Evolutionary conservation across 177 flowering plant genomes (phyloP).

Genomic region (Tripterygium wilfordii): DNA sequence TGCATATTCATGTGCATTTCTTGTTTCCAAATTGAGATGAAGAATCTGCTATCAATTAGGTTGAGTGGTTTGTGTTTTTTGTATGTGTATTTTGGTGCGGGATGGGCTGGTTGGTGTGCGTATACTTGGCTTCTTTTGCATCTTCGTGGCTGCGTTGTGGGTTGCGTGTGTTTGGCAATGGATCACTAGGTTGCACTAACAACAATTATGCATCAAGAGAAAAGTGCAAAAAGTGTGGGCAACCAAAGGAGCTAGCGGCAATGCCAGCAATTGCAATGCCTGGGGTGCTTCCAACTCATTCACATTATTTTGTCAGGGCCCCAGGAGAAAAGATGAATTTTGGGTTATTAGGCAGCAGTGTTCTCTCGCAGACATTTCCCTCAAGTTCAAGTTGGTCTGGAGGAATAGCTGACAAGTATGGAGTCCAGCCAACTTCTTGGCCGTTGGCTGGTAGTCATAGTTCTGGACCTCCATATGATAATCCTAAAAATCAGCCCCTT

Average conservation of each 20-base stretch:
- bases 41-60: constrained; percentile 44
- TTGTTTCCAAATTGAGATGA: constrained; percentile 11
- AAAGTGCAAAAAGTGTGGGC: constrained; percentile 96
- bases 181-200: constrained; percentile 98
- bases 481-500: constrained; percentile 37
- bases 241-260: constrained; percentile 93
- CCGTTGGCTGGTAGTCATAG: constrained; percentile 33
- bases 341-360: constrained; percentile 40
- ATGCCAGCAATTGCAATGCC: constrained; percentile 90
- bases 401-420: constrained; percentile 45
- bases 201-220: constrained; percentile 99
- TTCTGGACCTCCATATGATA: constrained; percentile 36
- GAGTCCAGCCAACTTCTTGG: constrained; percentile 50
- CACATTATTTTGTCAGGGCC: constrained; percentile 76
- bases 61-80: constrained; percentile 76
- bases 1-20: neutral
- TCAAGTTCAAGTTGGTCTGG: constrained; percentile 44
- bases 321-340: constrained; percentile 56
- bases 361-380: constrained; percentile 44
- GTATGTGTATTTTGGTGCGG: constrained; percentile 48
- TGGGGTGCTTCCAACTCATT: constrained; percentile 76
- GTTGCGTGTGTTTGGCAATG: constrained; percentile 74
- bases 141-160: constrained; percentile 60
- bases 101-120: constrained; percentile 90
- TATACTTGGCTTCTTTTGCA: constrained; percentile 60